Base-by-base conservation (phyloP, 805 yeast species). In the Metschnikowia bowlesiae region DNA sequence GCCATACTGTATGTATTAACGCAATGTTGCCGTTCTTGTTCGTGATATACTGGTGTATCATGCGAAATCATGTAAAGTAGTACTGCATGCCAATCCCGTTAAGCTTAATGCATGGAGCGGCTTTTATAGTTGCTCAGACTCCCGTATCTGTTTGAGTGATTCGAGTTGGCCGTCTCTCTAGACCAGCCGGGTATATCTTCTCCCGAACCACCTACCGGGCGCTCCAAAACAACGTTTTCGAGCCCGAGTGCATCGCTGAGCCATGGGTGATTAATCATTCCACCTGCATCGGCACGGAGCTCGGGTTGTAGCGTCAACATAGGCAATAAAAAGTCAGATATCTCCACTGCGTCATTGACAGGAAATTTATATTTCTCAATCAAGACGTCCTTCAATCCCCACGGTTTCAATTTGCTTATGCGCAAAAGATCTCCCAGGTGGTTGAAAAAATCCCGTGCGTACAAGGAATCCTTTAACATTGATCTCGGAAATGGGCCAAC, bases 181-280 rank as follows among this genome's bases (percentile, higher is more conserved):
- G 82, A 79, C 99, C 99, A 94, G 4, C 98, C 99, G 3, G 84
- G 83, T 44, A 94, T 88, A 69, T 89, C 97, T 47, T 80, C 84
- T 32, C 97, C 97, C n/a, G 82, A 69, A 0, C 87, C 85, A 31
- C 89, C 89, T 6, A 84, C 78, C 31, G 84, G 84, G 57, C 97
- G 75, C 61, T 88, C 97, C 4, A 87, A 70, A 3, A 68, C 71
- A 11, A 87, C 80, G 58, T 83, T 76, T 51, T 87, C 94, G 64
- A 86, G 75, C 0, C 95, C 95, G 33, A 80, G 66, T 0, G 92
- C 89, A 62, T 88, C 96, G 55, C 78, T 75, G 44, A 81, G 64
- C 97, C 97, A 90, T 10, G 85, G 83, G 65, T 90, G 96, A 61
- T 89, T 86, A 2, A 88, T 82, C 83, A 90, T 79, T 3, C 97